phyloP scores from a whole-genome alignment of 345 rosid species.

The Euphorbia peplus region DNA sequence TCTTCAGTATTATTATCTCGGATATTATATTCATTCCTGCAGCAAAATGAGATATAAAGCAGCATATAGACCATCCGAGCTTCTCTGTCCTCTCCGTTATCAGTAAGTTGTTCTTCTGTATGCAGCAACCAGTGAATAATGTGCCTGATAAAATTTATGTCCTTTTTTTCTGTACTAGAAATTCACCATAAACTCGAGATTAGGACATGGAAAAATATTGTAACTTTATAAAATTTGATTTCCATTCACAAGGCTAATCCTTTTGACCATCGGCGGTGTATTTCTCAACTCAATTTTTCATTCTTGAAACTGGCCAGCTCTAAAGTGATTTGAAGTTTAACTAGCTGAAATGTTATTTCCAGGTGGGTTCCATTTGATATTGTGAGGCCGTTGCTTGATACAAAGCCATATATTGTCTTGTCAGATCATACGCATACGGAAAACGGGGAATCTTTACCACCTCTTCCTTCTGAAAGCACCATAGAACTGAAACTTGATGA shows the following conservation, averaged over 20 bases:
- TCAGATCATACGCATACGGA: constrained; percentile 52
- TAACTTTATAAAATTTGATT: neutral
- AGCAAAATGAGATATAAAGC: constrained; percentile 98
- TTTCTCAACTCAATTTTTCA: neutral
- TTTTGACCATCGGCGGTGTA: neutral
- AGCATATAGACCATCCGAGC: constrained; percentile 87
- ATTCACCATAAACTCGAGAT: neutral
- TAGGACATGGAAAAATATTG: neutral
- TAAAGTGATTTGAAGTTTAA: constrained; percentile 11
- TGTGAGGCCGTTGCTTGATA: constrained; percentile 70
- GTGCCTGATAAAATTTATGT: neutral
- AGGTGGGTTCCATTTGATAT: constrained; percentile 86
- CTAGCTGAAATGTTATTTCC: constrained; percentile 29
- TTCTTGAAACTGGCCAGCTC: neutral
- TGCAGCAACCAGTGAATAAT: constrained; percentile 8
- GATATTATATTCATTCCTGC: constrained; percentile 97
- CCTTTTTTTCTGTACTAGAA: neutral
- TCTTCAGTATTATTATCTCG: constrained; percentile 92
- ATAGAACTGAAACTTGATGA: constrained; percentile 38
- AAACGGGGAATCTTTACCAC: constrained; percentile 34
- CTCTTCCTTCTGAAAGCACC: constrained; percentile 35
- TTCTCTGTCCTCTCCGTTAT: constrained; percentile 89
- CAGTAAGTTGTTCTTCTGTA: constrained; percentile 51
- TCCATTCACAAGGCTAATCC: constrained; percentile 4
- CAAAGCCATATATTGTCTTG: constrained; percentile 59